Conservation (phyloP, 2,329 filamentous ascomycete species). For the Chlorencoelia australis region DNA sequence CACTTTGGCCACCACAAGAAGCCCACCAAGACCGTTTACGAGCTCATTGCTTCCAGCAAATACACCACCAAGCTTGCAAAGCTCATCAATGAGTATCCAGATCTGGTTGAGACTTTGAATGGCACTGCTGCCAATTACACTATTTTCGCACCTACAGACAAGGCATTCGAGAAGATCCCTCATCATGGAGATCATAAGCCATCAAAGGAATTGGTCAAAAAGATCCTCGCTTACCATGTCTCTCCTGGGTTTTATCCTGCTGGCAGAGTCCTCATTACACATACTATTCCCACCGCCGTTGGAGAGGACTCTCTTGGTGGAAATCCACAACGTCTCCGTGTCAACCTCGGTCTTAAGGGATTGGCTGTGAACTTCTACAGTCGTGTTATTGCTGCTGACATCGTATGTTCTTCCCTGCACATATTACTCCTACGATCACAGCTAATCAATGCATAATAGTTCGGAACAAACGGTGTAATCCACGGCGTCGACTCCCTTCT, state of each 20-base stretch:
- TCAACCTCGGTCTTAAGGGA: slow-evolving; percentile 51
- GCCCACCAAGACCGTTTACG: slow-evolving; percentile 65
- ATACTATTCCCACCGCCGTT: slow-evolving; percentile 65
- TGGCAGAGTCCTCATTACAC: slow-evolving; percentile 52
- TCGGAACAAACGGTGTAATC: slow-evolving; percentile 69
- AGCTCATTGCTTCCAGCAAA: slow-evolving; percentile 66
- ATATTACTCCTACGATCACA: background rate
- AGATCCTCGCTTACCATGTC: slow-evolving; percentile 66
- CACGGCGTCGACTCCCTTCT: slow-evolving; percentile 68
- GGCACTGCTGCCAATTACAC: slow-evolving; percentile 66
- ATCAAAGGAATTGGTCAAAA: slow-evolving; percentile 59
- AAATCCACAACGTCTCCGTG: slow-evolving; percentile 62
- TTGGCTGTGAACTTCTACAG: slow-evolving; percentile 69
- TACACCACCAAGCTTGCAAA: slow-evolving; percentile 68
- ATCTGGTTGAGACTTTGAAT: slow-evolving; percentile 65
- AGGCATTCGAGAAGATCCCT: slow-evolving; percentile 58
- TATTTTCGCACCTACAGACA: slow-evolving; percentile 69
- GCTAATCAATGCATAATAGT: slow-evolving; percentile 30
- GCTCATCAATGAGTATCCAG: slow-evolving; percentile 61
- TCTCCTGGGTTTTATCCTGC: slow-evolving; percentile 57
- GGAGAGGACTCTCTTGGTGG: slow-evolving; percentile 49
- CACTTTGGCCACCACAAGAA: slow-evolving; percentile 27
- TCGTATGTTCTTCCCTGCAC: slow-evolving; percentile 40
- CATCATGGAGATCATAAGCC: slow-evolving; percentile 43
- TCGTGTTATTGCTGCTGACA: slow-evolving; percentile 58